phyloP scores from a whole-genome alignment of 805 yeast genomes.

The Starmera pachycereana region DNA sequence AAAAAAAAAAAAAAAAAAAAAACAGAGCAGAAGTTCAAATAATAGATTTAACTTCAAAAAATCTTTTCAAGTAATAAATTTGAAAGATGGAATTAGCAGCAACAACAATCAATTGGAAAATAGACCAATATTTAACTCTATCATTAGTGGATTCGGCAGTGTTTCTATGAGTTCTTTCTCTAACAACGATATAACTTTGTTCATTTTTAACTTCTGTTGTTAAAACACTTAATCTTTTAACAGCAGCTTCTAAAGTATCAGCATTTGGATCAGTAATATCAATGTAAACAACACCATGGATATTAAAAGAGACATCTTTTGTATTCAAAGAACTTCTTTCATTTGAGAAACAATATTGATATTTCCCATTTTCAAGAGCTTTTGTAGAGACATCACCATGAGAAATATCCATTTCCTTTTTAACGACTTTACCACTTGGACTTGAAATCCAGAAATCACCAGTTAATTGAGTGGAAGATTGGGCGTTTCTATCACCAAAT shows the following conservation, averaged over 20 bases:
- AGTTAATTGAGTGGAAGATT: constrained; percentile 52
- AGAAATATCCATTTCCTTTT: constrained; percentile 44
- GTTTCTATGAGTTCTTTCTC: constrained; percentile 97
- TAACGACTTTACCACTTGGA: constrained; percentile 35
- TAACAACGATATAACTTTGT: constrained; percentile 80
- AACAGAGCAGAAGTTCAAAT: constrained; percentile 50
- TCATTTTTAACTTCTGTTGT: constrained; percentile 87
- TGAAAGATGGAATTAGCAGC: constrained; percentile 84
- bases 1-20: no score
- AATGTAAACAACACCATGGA: constrained; percentile 84
- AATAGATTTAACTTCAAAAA: constrained; percentile 88
- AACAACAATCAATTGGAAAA: constrained; percentile 82
- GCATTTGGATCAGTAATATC: constrained; percentile 67
- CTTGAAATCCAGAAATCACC: constrained; percentile 44
- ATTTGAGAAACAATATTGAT: constrained; percentile 84
- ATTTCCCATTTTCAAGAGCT: constrained; percentile 63
- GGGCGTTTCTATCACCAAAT: constrained; percentile 82
- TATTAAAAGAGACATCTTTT: constrained; percentile 90
- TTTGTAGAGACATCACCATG: constrained; percentile 72
- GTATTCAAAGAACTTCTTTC: constrained; percentile 63
- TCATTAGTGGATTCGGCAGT: constrained; percentile 97
- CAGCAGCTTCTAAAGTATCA: constrained; percentile 77
- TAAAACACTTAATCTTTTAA: constrained; percentile 61
- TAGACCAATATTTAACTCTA: constrained; percentile 96
- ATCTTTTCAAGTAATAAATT: constrained; percentile 85